Evolutionary conservation across 164 flowering plant species (phyloP).

Genomic region (Tetrastigma voinierianum): DNA sequence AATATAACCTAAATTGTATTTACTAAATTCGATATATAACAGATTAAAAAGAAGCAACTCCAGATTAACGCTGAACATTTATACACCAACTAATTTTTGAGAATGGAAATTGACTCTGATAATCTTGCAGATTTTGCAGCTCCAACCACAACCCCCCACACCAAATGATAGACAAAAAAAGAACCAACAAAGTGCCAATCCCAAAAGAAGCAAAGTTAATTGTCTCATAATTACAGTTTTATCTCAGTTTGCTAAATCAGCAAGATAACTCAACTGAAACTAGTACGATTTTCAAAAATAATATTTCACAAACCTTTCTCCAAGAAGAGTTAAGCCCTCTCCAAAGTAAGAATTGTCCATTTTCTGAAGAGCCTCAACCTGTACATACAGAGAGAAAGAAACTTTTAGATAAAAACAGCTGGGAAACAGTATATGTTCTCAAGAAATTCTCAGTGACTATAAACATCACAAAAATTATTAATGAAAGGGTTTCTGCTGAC

Average conservation of each 20-base stretch:
- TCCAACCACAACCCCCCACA: too few relatives aligned
- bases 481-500: background rate
- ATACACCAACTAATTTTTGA: too few relatives aligned
- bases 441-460: background rate
- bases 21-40: too few relatives aligned
- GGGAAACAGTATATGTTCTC: background rate
- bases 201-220: background rate
- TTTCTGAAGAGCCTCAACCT: conserved; percentile 58
- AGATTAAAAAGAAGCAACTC: too few relatives aligned
- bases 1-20: too few relatives aligned
- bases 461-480: background rate
- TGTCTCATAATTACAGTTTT: background rate
- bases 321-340: conserved; percentile 88
- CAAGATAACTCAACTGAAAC: conserved; percentile 5
- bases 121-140: too few relatives aligned
- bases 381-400: conserved; percentile 12
- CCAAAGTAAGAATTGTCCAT: conserved; percentile 75
- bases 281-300: background rate
- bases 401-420: background rate
- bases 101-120: too few relatives aligned
- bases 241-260: background rate
- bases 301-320: conserved; percentile 56
- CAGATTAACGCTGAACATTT: too few relatives aligned
- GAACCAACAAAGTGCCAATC: background rate
- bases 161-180: too few relatives aligned